phyloP scores from a whole-genome alignment of 768 basidiomycete genomes.

The Lentinula detonsa region DNA sequence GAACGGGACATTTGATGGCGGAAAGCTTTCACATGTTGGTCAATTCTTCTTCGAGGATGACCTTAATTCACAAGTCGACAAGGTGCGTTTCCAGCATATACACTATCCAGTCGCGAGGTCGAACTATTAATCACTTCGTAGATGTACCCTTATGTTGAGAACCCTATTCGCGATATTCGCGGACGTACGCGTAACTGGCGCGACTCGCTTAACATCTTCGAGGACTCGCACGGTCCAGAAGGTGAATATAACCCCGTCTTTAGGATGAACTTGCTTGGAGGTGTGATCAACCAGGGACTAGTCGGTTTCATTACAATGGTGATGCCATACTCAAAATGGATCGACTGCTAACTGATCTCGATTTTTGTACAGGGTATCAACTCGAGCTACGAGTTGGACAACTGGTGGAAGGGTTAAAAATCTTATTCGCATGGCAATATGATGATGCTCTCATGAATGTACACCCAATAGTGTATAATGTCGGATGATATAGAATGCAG shows the following conservation, averaged over 20 bases:
- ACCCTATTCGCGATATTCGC: constrained; percentile 38
- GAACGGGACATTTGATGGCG: constrained; percentile 40
- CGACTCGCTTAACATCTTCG: constrained; percentile 49
- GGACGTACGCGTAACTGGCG: constrained; percentile 49
- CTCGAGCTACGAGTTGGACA: constrained; percentile 14
- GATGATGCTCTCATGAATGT: neutral
- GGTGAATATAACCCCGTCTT: constrained; percentile 48
- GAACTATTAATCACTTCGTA: constrained; percentile 9
- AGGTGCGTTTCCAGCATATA: constrained; percentile 20
- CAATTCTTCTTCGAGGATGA: constrained; percentile 57
- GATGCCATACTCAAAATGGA: constrained; percentile 3
- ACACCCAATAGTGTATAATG: neutral
- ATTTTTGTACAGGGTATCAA: constrained; percentile 13
- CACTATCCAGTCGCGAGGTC: neutral
- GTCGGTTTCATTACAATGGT: constrained; percentile 55
- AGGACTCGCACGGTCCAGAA: constrained; percentile 42
- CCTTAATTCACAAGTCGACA: constrained; percentile 40
- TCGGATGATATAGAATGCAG: neutral
- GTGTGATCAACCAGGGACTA: constrained; percentile 43
- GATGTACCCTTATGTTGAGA: constrained; percentile 48
- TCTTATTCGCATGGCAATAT: neutral
- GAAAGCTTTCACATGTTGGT: constrained; percentile 39
- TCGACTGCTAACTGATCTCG: neutral
- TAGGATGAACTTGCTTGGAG: constrained; percentile 42
- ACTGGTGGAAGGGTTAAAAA: constrained; percentile 18